phyloP scores from a whole-genome alignment of 2,329 filamentous ascomycete species.

The Tolypocladium tundrense region DNA sequence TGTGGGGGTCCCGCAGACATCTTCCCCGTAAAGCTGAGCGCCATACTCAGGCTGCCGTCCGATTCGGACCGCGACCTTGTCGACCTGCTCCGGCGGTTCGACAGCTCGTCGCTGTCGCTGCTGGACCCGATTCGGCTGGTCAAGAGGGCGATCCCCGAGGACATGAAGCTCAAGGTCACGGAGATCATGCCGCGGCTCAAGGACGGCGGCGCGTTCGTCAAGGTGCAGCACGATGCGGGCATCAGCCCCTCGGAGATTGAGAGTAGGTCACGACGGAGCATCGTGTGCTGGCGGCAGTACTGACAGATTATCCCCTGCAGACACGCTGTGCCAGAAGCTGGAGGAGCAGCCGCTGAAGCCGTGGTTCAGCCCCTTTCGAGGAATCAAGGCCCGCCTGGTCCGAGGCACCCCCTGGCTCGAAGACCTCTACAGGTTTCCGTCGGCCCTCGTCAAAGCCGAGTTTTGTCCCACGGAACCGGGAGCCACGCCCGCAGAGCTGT shows the following conservation, averaged over 20 bases:
- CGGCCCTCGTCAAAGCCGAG: constrained; percentile 66
- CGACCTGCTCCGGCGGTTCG: constrained; percentile 40
- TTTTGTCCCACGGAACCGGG: constrained; percentile 68
- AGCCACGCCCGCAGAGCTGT: constrained; percentile 64
- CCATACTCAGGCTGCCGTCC: constrained; percentile 35
- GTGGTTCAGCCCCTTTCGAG: constrained; percentile 78
- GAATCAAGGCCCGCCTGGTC: constrained; percentile 63
- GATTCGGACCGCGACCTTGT: constrained; percentile 38
- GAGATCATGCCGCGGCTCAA: constrained; percentile 78
- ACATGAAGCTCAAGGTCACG: constrained; percentile 57
- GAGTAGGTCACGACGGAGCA: constrained; percentile 13
- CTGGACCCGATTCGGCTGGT: constrained; percentile 44
- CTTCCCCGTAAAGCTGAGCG: constrained; percentile 64
- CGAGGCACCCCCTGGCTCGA: constrained; percentile 87
- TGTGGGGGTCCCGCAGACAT: constrained; percentile 46
- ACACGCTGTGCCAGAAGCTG: constrained; percentile 51
- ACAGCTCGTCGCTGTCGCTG: constrained; percentile 37
- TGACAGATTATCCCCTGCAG: constrained; percentile 15
- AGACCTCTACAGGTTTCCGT: constrained; percentile 77
- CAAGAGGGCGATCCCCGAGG: constrained; percentile 52
- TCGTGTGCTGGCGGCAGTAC: neutral
- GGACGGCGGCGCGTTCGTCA: constrained; percentile 90
- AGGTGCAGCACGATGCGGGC: constrained; percentile 50
- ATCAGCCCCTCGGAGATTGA: constrained; percentile 31
- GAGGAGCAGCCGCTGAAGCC: constrained; percentile 64